Evolutionary conservation across 768 basidiomycete species (phyloP).

Genomic region (Psilocybe subaeruginosa): DNA sequence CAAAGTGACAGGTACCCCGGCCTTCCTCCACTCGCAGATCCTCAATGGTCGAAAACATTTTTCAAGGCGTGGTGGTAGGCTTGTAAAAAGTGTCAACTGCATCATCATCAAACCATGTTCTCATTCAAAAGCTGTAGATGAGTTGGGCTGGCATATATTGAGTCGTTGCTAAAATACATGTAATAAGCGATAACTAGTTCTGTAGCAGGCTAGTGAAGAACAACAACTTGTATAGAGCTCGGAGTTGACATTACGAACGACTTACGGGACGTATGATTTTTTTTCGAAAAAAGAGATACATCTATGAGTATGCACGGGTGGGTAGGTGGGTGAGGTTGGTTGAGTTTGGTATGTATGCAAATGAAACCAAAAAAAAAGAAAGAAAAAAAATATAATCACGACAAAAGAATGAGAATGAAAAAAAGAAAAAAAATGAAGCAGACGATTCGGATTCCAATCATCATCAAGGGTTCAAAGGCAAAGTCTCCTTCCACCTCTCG

Average conservation of each 20-base stretch:
- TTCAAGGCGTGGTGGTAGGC: not conserved
- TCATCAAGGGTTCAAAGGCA: conserved; percentile 3
- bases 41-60: not conserved
- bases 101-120: no score
- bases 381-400: not conserved
- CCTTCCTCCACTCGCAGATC: not conserved
- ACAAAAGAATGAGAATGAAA: not conserved
- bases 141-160: not conserved
- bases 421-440: not conserved
- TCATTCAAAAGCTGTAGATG: not conserved
- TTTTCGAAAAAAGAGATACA: no score
- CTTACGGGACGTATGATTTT: no score
- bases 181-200: not conserved
- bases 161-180: not conserved
- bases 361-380: not conserved
- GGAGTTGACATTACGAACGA: no score
- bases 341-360: no score
- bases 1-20: not conserved
- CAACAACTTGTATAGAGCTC: not conserved
- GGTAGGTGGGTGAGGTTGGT: no score
- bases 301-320: no score
- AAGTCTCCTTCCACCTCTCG: conserved; percentile 59
- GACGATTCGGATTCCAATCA: not conserved
- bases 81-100: no score
- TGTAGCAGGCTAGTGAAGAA: no score